phyloP scores from a whole-genome alignment of 441 rosid genomes.

The Brassica balearica region DNA sequence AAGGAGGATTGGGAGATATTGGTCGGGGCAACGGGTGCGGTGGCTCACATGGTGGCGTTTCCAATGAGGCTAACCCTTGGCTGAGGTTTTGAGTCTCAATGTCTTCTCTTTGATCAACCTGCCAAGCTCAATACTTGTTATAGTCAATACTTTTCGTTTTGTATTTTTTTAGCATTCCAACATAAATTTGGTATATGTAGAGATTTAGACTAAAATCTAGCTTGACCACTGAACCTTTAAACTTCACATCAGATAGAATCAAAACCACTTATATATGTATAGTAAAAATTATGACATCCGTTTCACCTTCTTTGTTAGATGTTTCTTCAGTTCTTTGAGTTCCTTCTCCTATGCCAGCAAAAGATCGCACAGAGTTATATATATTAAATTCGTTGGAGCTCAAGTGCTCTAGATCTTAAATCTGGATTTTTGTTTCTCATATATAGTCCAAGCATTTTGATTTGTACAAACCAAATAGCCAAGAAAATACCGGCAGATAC shows the following conservation, averaged over 20 bases:
- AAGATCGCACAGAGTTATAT: constrained; percentile 6
- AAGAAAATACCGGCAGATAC: not conserved
- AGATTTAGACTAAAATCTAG: not conserved
- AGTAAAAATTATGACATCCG: not conserved
- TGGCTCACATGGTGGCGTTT: constrained; percentile 15
- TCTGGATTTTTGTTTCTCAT: not conserved
- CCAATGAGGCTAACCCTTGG: constrained; percentile 10
- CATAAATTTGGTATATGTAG: not conserved
- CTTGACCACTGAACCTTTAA: not conserved
- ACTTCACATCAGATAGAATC: not conserved
- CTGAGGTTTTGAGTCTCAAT: constrained; percentile 6
- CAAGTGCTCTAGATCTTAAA: not conserved
- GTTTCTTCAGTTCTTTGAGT: constrained; percentile 41
- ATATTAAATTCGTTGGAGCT: not conserved
- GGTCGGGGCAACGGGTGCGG: not conserved
- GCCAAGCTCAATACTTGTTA: constrained; percentile 4
- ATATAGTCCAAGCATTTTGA: not conserved
- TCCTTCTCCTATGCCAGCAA: constrained; percentile 39
- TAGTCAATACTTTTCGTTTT: not conserved
- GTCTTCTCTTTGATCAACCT: constrained; percentile 28
- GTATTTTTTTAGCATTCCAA: not conserved
- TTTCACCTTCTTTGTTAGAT: constrained; percentile 43
- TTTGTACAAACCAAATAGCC: not conserved
- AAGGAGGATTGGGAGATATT: constrained; percentile 27
- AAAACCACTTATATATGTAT: not conserved